Evolutionary conservation across 495 filamentous ascomycete genomes (phyloP).

Genomic region (Thermothielavioides terrestris): DNA sequence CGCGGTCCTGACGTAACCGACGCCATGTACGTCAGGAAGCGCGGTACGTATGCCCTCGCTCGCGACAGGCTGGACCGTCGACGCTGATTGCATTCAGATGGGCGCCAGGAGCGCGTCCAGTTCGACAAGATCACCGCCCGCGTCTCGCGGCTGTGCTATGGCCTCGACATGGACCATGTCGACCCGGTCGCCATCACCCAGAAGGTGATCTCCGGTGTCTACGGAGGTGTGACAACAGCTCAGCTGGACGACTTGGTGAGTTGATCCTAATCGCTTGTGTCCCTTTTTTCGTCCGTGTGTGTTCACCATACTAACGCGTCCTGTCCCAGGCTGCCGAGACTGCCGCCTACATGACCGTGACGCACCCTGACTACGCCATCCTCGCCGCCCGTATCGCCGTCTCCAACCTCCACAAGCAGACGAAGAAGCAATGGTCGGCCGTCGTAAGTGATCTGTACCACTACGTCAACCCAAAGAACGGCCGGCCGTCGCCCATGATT

Average conservation of each 20-base stretch:
- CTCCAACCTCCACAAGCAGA: slow-evolving; percentile 99
- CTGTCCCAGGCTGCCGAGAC: slow-evolving; percentile 81
- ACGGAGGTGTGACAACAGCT: slow-evolving; percentile 92
- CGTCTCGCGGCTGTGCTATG: slow-evolving; percentile 94
- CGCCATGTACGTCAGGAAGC: slow-evolving; percentile 52
- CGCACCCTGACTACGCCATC: slow-evolving; percentile 97
- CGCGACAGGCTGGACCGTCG: not conserved
- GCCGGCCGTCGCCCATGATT: slow-evolving; percentile 82
- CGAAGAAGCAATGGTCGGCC: slow-evolving; percentile 96
- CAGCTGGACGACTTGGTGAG: slow-evolving; percentile 94
- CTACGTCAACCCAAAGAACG: slow-evolving; percentile 94
- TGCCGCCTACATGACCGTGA: slow-evolving; percentile 98
- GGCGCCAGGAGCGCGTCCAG: slow-evolving; percentile 98
- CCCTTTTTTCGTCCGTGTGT: not conserved
- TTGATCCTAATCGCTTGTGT: not conserved
- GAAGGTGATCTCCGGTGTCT: slow-evolving; percentile 98
- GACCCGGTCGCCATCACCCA: slow-evolving; percentile 97
- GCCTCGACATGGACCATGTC: slow-evolving; percentile 90
- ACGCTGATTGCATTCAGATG: slow-evolving; percentile 53
- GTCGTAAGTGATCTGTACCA: slow-evolving; percentile 90
- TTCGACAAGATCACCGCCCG: slow-evolving; percentile 99
- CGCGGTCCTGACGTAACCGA: slow-evolving; percentile 5
- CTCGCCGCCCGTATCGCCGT: slow-evolving; percentile 97
- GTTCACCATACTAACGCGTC: slow-evolving; percentile 7
- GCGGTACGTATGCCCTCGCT: slow-evolving; percentile 37